A percentile compares a stretch with the other conserved stretches of the same genome.
Conservation (phyloP, 768 basidiomycete genomes). For the Rhodotorula toruloides region DNA sequence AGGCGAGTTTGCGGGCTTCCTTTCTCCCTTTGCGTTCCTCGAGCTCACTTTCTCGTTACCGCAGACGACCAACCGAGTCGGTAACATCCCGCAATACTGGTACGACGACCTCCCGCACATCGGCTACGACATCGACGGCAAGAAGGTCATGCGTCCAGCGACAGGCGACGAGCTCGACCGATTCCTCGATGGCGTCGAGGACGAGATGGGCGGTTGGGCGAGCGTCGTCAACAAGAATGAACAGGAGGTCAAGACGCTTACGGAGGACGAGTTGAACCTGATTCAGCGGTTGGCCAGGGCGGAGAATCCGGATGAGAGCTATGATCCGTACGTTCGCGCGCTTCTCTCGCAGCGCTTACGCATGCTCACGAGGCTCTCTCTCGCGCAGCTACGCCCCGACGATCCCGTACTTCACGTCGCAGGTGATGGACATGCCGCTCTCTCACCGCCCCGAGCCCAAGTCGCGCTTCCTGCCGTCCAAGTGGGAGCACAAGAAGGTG, state of each 20-base stretch:
- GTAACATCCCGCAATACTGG: conserved; percentile 94
- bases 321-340: conserved; percentile 55
- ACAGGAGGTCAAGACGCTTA: conserved; percentile 78
- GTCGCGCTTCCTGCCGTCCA: conserved; percentile 90
- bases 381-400: conserved; percentile 66
- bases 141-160: conserved; percentile 86
- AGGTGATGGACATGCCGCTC: conserved; percentile 85
- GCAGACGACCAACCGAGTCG: conserved; percentile 89
- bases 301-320: conserved; percentile 83
- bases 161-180: conserved; percentile 95
- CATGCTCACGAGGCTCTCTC: no score
- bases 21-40: conserved; percentile 8
- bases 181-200: conserved; percentile 87
- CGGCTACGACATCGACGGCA: conserved; percentile 92
- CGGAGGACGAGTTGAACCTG: conserved; percentile 86
- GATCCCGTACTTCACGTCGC: conserved; percentile 94
- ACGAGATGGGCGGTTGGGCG: conserved; percentile 77
- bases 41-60: background rate
- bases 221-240: conserved; percentile 83
- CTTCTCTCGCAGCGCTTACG: no score
- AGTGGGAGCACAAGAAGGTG: conserved; percentile 99
- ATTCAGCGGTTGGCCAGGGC: conserved; percentile 82
- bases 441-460: conserved; percentile 90
- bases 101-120: conserved; percentile 99
- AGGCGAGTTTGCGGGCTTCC: conserved; percentile 55